phyloP scores from a whole-genome alignment of 179 eudicot genomes.

The Beta corolliflora region DNA sequence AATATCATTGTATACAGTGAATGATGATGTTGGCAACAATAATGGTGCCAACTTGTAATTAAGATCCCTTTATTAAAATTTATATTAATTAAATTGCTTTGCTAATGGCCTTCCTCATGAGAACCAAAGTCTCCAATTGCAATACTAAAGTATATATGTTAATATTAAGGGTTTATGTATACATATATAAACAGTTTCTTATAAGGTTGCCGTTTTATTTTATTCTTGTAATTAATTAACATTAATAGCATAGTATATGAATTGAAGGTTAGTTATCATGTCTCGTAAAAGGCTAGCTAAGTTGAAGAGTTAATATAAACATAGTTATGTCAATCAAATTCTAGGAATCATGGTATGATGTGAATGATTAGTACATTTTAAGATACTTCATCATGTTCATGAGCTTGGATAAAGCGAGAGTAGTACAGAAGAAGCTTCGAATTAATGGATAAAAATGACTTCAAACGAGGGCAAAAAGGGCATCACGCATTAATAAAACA shows the following conservation, averaged over 20 bases:
- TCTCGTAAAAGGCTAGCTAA: constrained; percentile 10
- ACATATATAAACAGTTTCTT: no score
- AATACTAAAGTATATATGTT: no score
- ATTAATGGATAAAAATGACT: neutral
- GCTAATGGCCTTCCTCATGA: neutral
- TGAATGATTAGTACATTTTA: constrained; percentile 18
- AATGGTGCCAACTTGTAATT: constrained; percentile 23
- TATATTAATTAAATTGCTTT: neutral
- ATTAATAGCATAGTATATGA: neutral
- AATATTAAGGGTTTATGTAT: no score
- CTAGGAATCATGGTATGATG: constrained; percentile 6
- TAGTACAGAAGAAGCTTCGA: neutral
- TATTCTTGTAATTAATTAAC: neutral
- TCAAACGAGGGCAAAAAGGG: neutral
- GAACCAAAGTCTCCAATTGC: neutral
- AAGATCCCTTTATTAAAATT: neutral
- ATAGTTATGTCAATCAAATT: constrained; percentile 8
- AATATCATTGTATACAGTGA: constrained; percentile 23
- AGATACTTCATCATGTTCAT: constrained; percentile 10
- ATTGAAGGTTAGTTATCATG: neutral
- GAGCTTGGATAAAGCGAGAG: neutral
- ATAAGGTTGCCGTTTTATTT: no score
- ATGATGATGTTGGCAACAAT: constrained; percentile 29
- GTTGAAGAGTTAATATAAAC: neutral
- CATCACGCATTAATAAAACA: neutral